Evolutionary conservation across 208 protist species (phyloP), one percentile per base, ranked within the genome.

Genomic region (Phytomonas sp.): DNA sequence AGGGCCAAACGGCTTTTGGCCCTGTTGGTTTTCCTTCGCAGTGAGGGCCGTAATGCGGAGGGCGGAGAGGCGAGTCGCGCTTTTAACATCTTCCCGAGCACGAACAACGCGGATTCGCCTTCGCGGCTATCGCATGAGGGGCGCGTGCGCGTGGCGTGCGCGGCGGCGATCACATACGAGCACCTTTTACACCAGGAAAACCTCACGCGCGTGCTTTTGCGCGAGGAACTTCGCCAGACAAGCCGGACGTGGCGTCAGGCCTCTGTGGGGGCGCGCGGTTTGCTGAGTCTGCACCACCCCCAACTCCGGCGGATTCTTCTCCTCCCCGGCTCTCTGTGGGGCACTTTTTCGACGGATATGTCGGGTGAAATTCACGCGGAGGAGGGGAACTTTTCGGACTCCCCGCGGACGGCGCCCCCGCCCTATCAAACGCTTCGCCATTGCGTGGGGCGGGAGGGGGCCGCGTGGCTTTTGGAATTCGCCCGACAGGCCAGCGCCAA

Each of bases 101-200:
- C 42, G 6, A 4, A 52, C 19, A 52, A 14, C 6, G 1, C 6
- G 2, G 12, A n/a, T 23, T 52, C 16, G 42, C 4, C 42, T 52
- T 52, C 42, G 2, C 12, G 42, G 42, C 6, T 52, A 52, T 52
- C 42, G 16, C 42, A 69, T 33, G 12, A 31, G 26, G 14, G 32
- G 14, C 61, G 77, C 60, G 29, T 73, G 64, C 29, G 60, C 45
- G 33, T 63, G 52, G 40, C 84, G 26, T 31, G 78, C 16, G 76
- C 70, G 14, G 40, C 75, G 2, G 73, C 60, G 0, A 30, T 64
- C 6, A 49, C 23, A 19, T 89, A 89, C 69, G 81, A 68, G 29
- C 60, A 29, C 10, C 67, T 67, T 8, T 70, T 88, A 29, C 67
- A 65, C 4, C 14, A 29, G 1, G 83, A 87, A 62, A 92, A 89